These are phyloP conservation scores for Cardamine occulta DNA, from an alignment of 345 rosid species.

Conservation along the genomic window DNA sequence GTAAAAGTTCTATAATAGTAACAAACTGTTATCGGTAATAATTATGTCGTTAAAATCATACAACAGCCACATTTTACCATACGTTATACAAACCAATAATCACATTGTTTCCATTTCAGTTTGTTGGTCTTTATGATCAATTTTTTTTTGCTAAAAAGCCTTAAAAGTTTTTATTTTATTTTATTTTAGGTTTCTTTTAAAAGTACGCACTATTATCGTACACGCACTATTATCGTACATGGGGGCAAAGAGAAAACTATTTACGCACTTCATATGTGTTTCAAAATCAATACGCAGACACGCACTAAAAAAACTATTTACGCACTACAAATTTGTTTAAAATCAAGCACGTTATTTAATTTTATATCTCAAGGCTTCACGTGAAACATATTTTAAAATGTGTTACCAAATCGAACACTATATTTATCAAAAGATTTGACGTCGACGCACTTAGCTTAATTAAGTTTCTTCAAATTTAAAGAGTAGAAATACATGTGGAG, in stretches of 20 bases:
- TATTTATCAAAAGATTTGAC: background rate
- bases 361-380: slow-evolving; percentile 17
- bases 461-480: background rate
- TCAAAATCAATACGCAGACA: background rate
- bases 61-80: background rate
- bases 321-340: slow-evolving; percentile 5
- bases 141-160: background rate
- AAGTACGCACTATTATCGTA: background rate
- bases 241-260: background rate
- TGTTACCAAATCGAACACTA: background rate
- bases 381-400: slow-evolving; percentile 18
- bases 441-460: background rate
- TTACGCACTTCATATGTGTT: slow-evolving; percentile 20
- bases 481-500: background rate
- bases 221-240: background rate
- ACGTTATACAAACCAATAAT: background rate
- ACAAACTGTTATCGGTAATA: background rate
- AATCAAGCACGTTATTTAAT: background rate
- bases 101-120: background rate
- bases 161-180: background rate
- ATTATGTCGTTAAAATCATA: background rate
- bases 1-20: background rate
- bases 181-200: background rate
- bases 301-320: background rate
- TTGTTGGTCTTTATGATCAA: background rate